Evolutionary conservation across 352 stramenopile species (phyloP), one percentile per base, ranked within the genome.

Genomic region (Phytopythium litorale): DNA sequence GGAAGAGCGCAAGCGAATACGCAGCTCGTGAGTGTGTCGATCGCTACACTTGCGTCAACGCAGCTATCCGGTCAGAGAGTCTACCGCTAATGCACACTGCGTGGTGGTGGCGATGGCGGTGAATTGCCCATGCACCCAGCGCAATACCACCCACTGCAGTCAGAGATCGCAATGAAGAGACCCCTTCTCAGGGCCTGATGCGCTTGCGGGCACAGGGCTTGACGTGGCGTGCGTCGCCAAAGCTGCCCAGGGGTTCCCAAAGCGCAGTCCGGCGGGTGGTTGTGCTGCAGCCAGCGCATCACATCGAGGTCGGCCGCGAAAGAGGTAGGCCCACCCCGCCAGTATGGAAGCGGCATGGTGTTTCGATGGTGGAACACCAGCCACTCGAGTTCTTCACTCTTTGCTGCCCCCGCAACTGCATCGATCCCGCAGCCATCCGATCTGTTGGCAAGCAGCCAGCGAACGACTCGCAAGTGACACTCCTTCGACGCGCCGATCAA

Each of bases 401-500:
- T 48, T 7, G 42, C 42, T 25, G 42, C 42, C 19, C 15, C 42
- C 11, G 4, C 6, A n/a, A 25, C n/a, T 6, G 19, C 42, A 25
- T 25, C 0, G 19, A 25, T 25, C 63, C 65, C 13, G n/a, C 21
- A 51, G n/a, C 45, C n/a, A 18, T 75, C 72, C 11, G 53, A 35
- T 19, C 64, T 63, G 48, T 75, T 66, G 33, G 60, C 40, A 35
- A 73, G 64, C 21, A 80, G 25, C 61, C 64, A 77, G 40, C 50
- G 43, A 21, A 77, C 66, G 13, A 77, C 60, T 6, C 63, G 50
- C 30, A 75, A 38, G 25, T 77, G 58, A 0, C 67, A 67, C 43
- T 68, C 61, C 49, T 54, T 54, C 21, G 69, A 61, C 19, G 72
- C 66, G 33, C 49, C 43, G 21, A 75, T 63, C 66, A 80, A 77